These are phyloP conservation scores for Coemansia sp. DNA, from an alignment of 192 early-diverging fungal genomes.

Conservation along the genomic window DNA sequence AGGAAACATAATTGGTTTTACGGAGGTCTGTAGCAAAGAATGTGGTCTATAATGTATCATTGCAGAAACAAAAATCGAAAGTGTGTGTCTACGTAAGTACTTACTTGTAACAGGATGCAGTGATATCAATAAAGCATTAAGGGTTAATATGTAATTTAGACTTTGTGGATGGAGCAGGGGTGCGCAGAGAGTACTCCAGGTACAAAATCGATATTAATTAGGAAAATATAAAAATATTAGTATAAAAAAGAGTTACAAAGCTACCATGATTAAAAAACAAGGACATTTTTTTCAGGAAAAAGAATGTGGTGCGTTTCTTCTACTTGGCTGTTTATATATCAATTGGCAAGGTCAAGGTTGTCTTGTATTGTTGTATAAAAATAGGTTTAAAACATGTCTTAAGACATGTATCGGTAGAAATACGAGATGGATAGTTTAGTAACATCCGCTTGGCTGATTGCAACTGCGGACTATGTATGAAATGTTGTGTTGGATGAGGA, in stretches of 20 bases:
- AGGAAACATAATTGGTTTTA: too few species aligned
- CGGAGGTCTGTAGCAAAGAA: too few species aligned
- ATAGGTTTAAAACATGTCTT: conserved; percentile 3
- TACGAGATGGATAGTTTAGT: too few species aligned
- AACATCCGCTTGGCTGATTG: too few species aligned
- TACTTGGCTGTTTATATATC: not conserved
- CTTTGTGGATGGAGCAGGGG: not conserved
- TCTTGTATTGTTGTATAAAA: not conserved
- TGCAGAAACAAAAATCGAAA: too few species aligned
- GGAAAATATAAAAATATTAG: not conserved
- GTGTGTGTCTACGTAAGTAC: too few species aligned
- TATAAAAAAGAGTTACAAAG: not conserved
- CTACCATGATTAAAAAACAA: not conserved
- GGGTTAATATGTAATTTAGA: too few species aligned
- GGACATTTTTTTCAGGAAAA: not conserved
- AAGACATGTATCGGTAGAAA: not conserved
- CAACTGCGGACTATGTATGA: too few species aligned
- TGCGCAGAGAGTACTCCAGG: conserved; percentile 1
- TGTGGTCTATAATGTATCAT: too few species aligned
- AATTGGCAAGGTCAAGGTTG: not conserved
- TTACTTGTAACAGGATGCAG: too few species aligned
- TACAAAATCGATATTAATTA: not conserved
- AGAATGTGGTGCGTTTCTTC: not conserved
- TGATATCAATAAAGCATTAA: too few species aligned
- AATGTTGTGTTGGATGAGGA: too few species aligned